phyloP scores from a whole-genome alignment of 148 eudicot species.

The Nepenthes mirabilis region DNA sequence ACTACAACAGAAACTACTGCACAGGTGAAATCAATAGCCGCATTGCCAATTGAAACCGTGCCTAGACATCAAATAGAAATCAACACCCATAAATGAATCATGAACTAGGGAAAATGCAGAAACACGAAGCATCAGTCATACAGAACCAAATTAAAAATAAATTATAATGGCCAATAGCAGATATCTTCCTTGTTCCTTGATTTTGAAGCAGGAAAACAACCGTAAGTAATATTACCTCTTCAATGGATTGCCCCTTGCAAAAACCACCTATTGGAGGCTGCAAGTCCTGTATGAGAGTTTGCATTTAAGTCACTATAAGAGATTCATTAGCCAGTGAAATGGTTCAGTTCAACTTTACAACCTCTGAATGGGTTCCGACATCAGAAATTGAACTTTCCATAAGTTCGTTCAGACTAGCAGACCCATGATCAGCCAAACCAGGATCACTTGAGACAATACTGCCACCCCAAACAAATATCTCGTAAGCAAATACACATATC shows the following conservation, averaged over 20 bases:
- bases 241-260: constrained; percentile 12
- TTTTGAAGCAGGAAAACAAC: not conserved
- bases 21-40: not conserved
- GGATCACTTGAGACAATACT: constrained; percentile 65
- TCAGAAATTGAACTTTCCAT: constrained; percentile 12
- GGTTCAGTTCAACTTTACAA: constrained; percentile 12
- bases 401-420: constrained; percentile 10
- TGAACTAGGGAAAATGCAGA: not conserved
- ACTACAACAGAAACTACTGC: not conserved
- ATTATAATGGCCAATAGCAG: not conserved
- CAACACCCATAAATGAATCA: not conserved
- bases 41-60: not conserved
- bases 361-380: constrained; percentile 26
- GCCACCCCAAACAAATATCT: constrained; percentile 1
- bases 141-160: not conserved
- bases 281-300: constrained; percentile 15
- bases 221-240: constrained; percentile 23
- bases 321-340: constrained; percentile 3
- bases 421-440: constrained; percentile 31
- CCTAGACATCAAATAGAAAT: not conserved
- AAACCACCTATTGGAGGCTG: constrained; percentile 10
- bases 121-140: not conserved
- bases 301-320: constrained; percentile 6
- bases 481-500: not conserved
- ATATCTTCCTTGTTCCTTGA: not conserved